Conservation (phyloP, 1,284 basidiomycete genomes). For the Leccinum ponderosum region DNA sequence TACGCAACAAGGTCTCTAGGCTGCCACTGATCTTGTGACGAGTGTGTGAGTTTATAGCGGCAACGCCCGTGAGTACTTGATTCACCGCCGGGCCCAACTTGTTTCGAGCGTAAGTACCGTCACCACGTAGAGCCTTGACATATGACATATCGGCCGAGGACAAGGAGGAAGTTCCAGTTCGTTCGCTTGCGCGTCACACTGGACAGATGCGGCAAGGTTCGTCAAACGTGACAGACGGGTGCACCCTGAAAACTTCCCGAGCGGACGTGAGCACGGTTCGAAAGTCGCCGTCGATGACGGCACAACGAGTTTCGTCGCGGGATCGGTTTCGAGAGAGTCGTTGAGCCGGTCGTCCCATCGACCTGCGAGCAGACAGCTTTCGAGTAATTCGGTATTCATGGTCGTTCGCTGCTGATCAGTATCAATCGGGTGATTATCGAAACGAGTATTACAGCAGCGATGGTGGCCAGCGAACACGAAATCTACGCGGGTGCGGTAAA, state of each 20-base stretch:
- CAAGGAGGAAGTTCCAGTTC: slow-evolving; percentile 57
- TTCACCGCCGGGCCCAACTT: too few relatives aligned
- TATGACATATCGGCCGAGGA: slow-evolving; percentile 51
- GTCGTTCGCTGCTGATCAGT: not conserved
- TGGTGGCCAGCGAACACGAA: too few relatives aligned
- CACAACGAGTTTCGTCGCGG: slow-evolving; percentile 33
- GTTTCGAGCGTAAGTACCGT: too few relatives aligned
- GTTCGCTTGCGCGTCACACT: slow-evolving; percentile 22
- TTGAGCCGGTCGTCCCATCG: slow-evolving; percentile 42
- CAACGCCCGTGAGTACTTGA: too few relatives aligned
- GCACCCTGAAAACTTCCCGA: slow-evolving; percentile 43
- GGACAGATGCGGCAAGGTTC: slow-evolving; percentile 19
- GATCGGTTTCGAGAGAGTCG: slow-evolving; percentile 11
- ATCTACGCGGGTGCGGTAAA: too few relatives aligned
- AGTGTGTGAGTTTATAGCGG: too few relatives aligned
- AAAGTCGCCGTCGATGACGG: too few relatives aligned
- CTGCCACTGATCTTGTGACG: too few relatives aligned
- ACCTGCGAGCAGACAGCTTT: slow-evolving; percentile 54
- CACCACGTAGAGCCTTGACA: too few relatives aligned
- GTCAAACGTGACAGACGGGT: slow-evolving; percentile 12
- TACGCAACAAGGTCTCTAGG: too few relatives aligned
- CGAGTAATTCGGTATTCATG: slow-evolving; percentile 39
- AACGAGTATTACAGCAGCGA: not conserved
- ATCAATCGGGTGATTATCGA: not conserved
- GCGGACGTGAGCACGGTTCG: slow-evolving; percentile 33